Conservation (phyloP, 768 basidiomycete genomes). For the Pleurotus giganteus region DNA sequence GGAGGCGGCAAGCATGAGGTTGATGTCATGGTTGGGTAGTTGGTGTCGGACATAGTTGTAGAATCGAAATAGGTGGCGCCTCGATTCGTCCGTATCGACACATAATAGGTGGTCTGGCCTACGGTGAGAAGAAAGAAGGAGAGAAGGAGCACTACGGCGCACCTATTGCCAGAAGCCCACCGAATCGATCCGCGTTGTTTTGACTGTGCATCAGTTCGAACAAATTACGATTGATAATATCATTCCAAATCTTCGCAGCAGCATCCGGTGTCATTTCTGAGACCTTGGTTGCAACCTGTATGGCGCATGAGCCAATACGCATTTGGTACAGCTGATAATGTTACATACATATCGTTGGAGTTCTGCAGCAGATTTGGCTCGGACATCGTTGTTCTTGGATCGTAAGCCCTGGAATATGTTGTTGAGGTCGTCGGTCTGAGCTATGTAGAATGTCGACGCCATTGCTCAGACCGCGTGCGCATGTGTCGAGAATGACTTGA, state of each 20-base stretch:
- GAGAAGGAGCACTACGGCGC: slow-evolving; percentile 18
- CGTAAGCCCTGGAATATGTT: slow-evolving; percentile 68
- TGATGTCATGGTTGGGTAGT: slow-evolving; percentile 87
- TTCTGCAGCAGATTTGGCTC: slow-evolving; percentile 68
- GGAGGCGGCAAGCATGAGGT: slow-evolving; percentile 94
- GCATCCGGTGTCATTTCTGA: slow-evolving; percentile 82
- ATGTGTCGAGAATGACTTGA: not conserved
- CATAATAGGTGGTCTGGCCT: slow-evolving; percentile 68
- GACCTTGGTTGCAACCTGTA: slow-evolving; percentile 69
- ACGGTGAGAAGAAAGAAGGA: slow-evolving; percentile 4
- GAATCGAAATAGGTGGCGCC: slow-evolving; percentile 78
- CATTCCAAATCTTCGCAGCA: slow-evolving; percentile 82
- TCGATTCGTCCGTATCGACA: slow-evolving; percentile 76
- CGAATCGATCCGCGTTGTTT: slow-evolving; percentile 75
- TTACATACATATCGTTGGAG: slow-evolving; percentile 69
- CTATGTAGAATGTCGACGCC: slow-evolving; percentile 57
- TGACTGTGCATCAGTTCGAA: slow-evolving; percentile 85
- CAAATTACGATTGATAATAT: slow-evolving; percentile 73
- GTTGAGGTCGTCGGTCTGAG: slow-evolving; percentile 60
- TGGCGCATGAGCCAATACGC: slow-evolving; percentile 14
- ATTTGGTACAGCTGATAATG: slow-evolving; percentile 7
- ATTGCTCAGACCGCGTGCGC: slow-evolving; percentile 33
- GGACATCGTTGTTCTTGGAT: slow-evolving; percentile 60
- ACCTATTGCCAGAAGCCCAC: slow-evolving; percentile 89
- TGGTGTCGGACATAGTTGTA: slow-evolving; percentile 92